phyloP scores from a whole-genome alignment of 2,329 filamentous ascomycete species.

The Beauveria bassiana region DNA sequence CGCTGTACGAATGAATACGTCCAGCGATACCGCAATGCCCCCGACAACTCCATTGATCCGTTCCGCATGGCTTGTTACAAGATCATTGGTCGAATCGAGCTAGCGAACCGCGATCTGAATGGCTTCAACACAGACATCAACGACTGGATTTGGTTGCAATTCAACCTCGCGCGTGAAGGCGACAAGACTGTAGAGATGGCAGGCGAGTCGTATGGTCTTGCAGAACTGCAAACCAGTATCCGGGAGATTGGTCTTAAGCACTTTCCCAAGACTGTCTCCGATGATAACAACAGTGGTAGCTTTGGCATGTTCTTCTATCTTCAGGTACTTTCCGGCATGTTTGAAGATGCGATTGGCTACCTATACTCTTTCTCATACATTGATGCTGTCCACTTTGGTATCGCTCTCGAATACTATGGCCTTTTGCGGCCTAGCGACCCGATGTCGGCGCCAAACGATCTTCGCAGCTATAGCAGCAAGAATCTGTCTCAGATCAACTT shows the following conservation, averaged over 20 bases:
- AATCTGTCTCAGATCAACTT: slow-evolving; percentile 83
- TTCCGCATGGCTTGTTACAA: slow-evolving; percentile 98
- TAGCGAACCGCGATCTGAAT: slow-evolving; percentile 56
- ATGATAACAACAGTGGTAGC: slow-evolving; percentile 65
- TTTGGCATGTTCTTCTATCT: slow-evolving; percentile 93
- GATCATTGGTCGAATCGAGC: slow-evolving; percentile 75
- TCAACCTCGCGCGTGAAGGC: slow-evolving; percentile 60
- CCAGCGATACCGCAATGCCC: slow-evolving; percentile 73
- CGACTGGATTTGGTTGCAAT: slow-evolving; percentile 67
- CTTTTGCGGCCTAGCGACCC: slow-evolving; percentile 82
- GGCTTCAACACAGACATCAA: slow-evolving; percentile 57
- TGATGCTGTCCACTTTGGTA: slow-evolving; percentile 89
- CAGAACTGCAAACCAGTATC: slow-evolving; percentile 69
- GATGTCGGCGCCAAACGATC: slow-evolving; percentile 62
- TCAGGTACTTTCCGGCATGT: slow-evolving; percentile 83
- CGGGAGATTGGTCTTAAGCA: slow-evolving; percentile 84
- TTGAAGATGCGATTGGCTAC: slow-evolving; percentile 86
- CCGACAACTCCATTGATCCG: slow-evolving; percentile 82
- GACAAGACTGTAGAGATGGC: slow-evolving; percentile 57
- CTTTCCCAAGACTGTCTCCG: slow-evolving; percentile 74
- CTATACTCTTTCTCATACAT: slow-evolving; percentile 88
- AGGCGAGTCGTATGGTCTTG: slow-evolving; percentile 56
- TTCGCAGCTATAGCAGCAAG: slow-evolving; percentile 58
- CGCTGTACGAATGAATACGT: slow-evolving; percentile 87
- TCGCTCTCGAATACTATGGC: slow-evolving; percentile 83